phyloP scores from a whole-genome alignment of 2,329 filamentous ascomycete species.

The Talaromyces verruculosus region DNA sequence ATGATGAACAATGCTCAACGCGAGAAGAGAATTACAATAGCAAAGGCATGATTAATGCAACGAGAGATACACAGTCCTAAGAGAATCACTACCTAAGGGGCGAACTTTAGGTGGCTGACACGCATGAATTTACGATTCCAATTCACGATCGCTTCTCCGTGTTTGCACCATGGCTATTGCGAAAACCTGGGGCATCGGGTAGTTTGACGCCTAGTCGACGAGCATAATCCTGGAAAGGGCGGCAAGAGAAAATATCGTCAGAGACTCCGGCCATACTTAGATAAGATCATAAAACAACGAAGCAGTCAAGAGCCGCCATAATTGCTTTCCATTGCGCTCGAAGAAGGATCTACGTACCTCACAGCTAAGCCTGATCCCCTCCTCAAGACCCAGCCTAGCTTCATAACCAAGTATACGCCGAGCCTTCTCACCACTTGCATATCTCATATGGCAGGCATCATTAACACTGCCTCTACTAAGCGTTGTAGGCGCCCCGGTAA shows the following conservation, averaged over 20 bases:
- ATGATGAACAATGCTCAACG: too few relatives aligned
- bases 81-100: background rate
- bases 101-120: background rate
- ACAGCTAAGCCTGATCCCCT: conserved; percentile 53
- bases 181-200: conserved; percentile 16
- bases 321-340: background rate
- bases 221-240: conserved; percentile 33
- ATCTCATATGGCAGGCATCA: conserved; percentile 55
- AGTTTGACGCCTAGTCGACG: conserved; percentile 31
- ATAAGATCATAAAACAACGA: background rate
- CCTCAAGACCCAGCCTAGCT: conserved; percentile 52
- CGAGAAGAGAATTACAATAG: too few relatives aligned
- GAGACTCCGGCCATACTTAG: conserved; percentile 46
- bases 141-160: background rate
- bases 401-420: conserved; percentile 54
- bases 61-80: background rate
- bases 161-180: background rate
- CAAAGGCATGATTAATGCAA: background rate
- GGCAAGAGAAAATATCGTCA: conserved; percentile 6
- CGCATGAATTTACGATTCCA: too few relatives aligned
- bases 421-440: conserved; percentile 56
- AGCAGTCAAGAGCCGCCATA: background rate
- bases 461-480: conserved; percentile 56
- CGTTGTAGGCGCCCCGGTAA: conserved; percentile 46
- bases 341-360: conserved; percentile 37